A percentile compares a stretch with the other conserved stretches of the same genome.
Evolutionary conservation across 2,329 filamentous ascomycete genomes (phyloP).

Genomic region (Didymella lethalis): DNA sequence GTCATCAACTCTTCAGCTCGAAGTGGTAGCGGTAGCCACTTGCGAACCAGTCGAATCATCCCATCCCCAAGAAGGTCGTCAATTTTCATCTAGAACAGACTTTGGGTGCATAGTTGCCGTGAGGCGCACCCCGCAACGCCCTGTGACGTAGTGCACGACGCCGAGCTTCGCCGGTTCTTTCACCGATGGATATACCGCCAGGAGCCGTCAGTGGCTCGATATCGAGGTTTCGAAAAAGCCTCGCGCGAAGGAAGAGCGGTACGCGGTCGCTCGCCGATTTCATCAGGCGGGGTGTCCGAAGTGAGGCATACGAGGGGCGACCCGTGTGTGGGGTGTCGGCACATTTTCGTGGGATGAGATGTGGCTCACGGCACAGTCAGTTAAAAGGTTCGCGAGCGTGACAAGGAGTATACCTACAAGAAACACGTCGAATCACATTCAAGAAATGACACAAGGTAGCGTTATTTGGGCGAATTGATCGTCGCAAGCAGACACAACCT

Average conservation of each 20-base stretch:
- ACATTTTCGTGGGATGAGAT: slow-evolving; percentile 11
- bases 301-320: slow-evolving; percentile 15
- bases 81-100: slow-evolving; percentile 12
- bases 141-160: slow-evolving; percentile 32
- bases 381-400: neutral
- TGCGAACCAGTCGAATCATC: neutral
- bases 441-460: neutral
- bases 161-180: slow-evolving; percentile 36
- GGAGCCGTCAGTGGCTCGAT: slow-evolving; percentile 17
- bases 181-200: slow-evolving; percentile 24
- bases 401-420: neutral
- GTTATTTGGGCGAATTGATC: neutral
- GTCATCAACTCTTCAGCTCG: neutral
- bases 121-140: slow-evolving; percentile 30
- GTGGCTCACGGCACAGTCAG: slow-evolving; percentile 7
- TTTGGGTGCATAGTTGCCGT: slow-evolving; percentile 9
- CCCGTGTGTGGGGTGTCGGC: slow-evolving; percentile 16
- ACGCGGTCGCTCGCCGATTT: slow-evolving; percentile 11
- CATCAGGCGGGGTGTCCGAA: slow-evolving; percentile 9
- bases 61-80: slow-evolving; percentile 6
- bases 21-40: neutral
- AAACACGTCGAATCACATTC: neutral
- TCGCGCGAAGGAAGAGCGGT: neutral
- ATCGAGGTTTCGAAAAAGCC: neutral
- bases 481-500: neutral